Percentiles rank a stretch among this genome's conserved stretches.
These are phyloP conservation scores for Diaporthe humulicola DNA, from an alignment of 2,329 filamentous ascomycete species.

Conservation along the genomic window DNA sequence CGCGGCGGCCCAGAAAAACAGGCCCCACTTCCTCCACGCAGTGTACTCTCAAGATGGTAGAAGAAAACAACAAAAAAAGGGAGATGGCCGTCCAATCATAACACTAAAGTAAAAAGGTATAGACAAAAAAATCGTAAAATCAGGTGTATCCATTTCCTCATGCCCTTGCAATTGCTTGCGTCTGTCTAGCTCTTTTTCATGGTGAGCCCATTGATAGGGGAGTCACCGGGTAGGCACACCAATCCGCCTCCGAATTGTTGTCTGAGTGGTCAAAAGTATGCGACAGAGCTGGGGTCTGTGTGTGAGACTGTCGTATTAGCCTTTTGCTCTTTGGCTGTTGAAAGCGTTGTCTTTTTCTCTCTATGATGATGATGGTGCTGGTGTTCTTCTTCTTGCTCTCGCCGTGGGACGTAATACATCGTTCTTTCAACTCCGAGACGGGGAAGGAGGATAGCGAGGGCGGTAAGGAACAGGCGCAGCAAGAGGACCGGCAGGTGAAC, in stretches of 20 bases:
- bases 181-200: conserved; percentile 35
- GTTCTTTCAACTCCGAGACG: conserved; percentile 34
- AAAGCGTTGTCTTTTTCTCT: conserved; percentile 23
- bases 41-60: neutral
- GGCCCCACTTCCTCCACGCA: neutral
- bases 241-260: conserved; percentile 69
- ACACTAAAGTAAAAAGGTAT: conserved; percentile 26
- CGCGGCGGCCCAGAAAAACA: neutral
- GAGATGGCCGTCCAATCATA: conserved; percentile 28
- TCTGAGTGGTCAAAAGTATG: conserved; percentile 79
- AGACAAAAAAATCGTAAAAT: conserved; percentile 20
- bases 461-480: conserved; percentile 41
- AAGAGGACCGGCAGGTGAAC: conserved; percentile 37
- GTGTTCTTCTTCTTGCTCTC: conserved; percentile 19
- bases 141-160: conserved; percentile 8
- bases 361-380: conserved; percentile 15
- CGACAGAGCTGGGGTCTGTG: conserved; percentile 82
- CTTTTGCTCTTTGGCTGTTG: conserved; percentile 41
- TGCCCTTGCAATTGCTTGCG: conserved; percentile 19
- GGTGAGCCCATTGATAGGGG: conserved; percentile 73
- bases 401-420: conserved; percentile 22
- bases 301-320: conserved; percentile 60
- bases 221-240: conserved; percentile 76
- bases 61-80: neutral
- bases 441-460: conserved; percentile 40